Evolutionary conservation across 306 rosid species (phyloP).

Genomic region (Castanea crenata): DNA sequence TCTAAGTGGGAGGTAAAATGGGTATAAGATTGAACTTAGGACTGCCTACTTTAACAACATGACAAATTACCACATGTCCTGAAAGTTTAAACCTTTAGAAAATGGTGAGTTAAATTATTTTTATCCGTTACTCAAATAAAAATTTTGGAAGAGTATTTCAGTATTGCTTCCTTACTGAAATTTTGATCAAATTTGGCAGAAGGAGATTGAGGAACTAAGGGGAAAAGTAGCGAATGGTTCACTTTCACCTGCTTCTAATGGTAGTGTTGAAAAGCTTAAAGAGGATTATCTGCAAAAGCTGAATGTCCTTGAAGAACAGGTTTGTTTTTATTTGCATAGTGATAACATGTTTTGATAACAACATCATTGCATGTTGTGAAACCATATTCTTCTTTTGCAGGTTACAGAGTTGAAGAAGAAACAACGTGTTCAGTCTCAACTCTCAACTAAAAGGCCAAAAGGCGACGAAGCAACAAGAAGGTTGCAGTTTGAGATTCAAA

Average conservation of each 20-base stretch:
- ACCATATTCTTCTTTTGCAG: slow-evolving; percentile 32
- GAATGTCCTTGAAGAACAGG: slow-evolving; percentile 81
- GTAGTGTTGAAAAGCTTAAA: slow-evolving; percentile 65
- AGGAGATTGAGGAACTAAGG: slow-evolving; percentile 69
- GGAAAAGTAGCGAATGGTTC: slow-evolving; percentile 39
- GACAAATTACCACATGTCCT: too few relatives aligned
- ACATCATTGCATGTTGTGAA: neutral
- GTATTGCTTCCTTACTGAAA: slow-evolving; percentile 22
- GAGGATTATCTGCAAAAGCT: slow-evolving; percentile 83
- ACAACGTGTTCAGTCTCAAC: slow-evolving; percentile 69
- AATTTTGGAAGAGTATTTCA: too few relatives aligned
- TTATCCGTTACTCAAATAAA: too few relatives aligned
- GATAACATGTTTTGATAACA: neutral
- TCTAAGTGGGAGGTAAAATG: too few relatives aligned
- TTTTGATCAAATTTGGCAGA: slow-evolving; percentile 40
- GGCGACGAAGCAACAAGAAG: slow-evolving; percentile 59
- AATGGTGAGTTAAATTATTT: too few relatives aligned
- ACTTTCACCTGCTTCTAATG: slow-evolving; percentile 38
- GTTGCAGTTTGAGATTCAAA: slow-evolving; percentile 67
- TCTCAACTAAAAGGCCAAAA: slow-evolving; percentile 64
- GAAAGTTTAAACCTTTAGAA: too few relatives aligned
- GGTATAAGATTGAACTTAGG: too few relatives aligned
- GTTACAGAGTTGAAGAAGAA: slow-evolving; percentile 72
- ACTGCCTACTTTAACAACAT: too few relatives aligned
- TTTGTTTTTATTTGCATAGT: slow-evolving; percentile 18